Base-by-base conservation (phyloP, 768 basidiomycete genomes). In the Macrolepiota dolichaula region DNA sequence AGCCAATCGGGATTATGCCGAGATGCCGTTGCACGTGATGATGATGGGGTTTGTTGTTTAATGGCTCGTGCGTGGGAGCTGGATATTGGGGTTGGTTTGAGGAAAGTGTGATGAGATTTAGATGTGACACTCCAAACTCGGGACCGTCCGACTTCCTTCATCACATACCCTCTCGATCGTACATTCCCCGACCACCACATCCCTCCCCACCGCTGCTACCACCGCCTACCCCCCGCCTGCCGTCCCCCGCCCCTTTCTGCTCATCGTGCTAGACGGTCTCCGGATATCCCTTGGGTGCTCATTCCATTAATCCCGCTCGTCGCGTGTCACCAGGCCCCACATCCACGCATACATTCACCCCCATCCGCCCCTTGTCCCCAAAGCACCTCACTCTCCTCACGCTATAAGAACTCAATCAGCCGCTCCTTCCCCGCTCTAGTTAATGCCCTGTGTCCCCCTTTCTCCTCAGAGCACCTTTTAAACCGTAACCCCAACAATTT, bases 111-210 rank as follows among this genome's bases (percentile, higher is more conserved):
- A 76, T 76, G 73, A 72, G 74, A 74, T 77, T 76, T 77, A 72
- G 72, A 74, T 77, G 74, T 77, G 77, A 76, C 75, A 74, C 66
- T 67, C 72, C 71, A 72, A 74, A 72, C 72, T 77, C 76, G 77
- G 77, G 74, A 73, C 75, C 76, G 76, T 73, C 75, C 75, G 73
- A 73, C 73, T 77, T 76, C 74, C 74, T 75, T 77, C 72, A 74
- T 77, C 77, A 77, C 77, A 79, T 77, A 78, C 76, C 72, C 76
- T 73, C 76, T 77, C 76, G 77, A 76, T 77, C 77, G 74, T 71
- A 71, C 73, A 71, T 73, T 67, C 74, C 70, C 69, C 71, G 69
- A 66, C 65, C 51, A 58, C 57, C 57, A 58, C 57, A 13, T 17
- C 25, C 57, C 46, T 67, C 65, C 64, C 69, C 62, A 62, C 63